Conservation (phyloP, 192 early-diverging fungal genomes). For the Physocladia obscura region DNA sequence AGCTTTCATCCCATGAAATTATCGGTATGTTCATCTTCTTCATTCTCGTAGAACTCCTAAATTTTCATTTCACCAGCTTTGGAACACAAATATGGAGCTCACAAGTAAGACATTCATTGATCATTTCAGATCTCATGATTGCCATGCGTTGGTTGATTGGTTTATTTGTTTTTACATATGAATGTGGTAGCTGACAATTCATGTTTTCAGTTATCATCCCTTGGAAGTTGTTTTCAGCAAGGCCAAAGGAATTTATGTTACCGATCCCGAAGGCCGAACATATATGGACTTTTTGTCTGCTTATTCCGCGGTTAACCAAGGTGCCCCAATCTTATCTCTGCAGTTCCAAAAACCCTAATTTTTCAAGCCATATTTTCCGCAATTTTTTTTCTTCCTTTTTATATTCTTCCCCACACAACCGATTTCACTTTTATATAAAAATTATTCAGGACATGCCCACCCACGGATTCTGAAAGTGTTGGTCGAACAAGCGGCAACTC, state of each 20-base stretch:
- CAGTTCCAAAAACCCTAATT: background rate
- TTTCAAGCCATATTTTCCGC: background rate
- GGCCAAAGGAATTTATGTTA: slow-evolving; percentile 87
- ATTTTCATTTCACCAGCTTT: slow-evolving; percentile 38
- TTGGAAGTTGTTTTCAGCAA: slow-evolving; percentile 88
- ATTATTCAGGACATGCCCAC: slow-evolving; percentile 77
- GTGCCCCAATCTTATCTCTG: slow-evolving; percentile 7
- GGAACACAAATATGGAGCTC: slow-evolving; percentile 86
- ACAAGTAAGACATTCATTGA: slow-evolving; percentile 86
- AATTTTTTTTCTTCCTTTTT: background rate
- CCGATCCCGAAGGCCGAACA: slow-evolving; percentile 86
- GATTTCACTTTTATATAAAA: background rate
- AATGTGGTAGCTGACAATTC: background rate
- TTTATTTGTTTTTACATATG: too few relatives aligned
- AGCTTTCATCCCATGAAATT: background rate
- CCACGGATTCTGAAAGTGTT: slow-evolving; percentile 92
- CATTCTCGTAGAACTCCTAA: background rate
- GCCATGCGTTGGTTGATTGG: too few relatives aligned
- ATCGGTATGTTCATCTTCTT: background rate
- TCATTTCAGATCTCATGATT: background rate
- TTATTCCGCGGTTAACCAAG: slow-evolving; percentile 85
- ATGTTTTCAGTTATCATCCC: slow-evolving; percentile 80
- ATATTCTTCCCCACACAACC: background rate
- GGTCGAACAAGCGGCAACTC: slow-evolving; percentile 80
- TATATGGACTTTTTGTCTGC: slow-evolving; percentile 89